These are phyloP conservation scores for Penicillium decumbens DNA, from an alignment of 2,329 filamentous ascomycete species.

Conservation along the genomic window DNA sequence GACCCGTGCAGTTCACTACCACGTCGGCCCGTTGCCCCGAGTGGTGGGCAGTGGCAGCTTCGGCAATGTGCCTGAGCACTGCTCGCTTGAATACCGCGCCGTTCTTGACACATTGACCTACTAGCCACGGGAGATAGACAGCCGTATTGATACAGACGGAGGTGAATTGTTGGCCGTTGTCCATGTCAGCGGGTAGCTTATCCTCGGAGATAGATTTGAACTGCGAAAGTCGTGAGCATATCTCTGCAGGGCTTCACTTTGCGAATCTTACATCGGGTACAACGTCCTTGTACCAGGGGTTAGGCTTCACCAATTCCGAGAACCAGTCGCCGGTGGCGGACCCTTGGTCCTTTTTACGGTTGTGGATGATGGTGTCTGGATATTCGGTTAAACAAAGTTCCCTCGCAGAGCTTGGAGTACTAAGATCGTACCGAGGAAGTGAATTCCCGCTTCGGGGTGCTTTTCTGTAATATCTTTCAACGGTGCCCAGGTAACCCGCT, in stretches of 20 bases:
- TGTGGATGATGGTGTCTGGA: slow-evolving; percentile 51
- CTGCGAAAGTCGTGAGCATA: slow-evolving; percentile 27
- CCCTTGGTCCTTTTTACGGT: slow-evolving; percentile 60
- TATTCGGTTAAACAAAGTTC: not conserved
- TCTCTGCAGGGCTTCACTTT: not conserved
- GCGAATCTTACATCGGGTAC: slow-evolving; percentile 59
- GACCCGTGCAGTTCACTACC: slow-evolving; percentile 79
- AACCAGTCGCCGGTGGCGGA: slow-evolving; percentile 56
- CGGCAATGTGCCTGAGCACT: slow-evolving; percentile 63
- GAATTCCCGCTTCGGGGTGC: slow-evolving; percentile 72
- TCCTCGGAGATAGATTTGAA: slow-evolving; percentile 57
- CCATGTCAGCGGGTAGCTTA: slow-evolving; percentile 60
- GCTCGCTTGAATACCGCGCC: slow-evolving; percentile 65
- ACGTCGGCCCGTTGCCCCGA: slow-evolving; percentile 57
- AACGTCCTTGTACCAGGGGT: slow-evolving; percentile 69
- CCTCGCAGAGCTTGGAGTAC: not conserved
- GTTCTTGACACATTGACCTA: slow-evolving; percentile 70
- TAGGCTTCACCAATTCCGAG: slow-evolving; percentile 60
- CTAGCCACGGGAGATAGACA: slow-evolving; percentile 80
- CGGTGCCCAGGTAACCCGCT: slow-evolving; percentile 61
- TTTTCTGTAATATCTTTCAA: slow-evolving; percentile 58
- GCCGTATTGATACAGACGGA: slow-evolving; percentile 89
- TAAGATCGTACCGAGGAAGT: slow-evolving; percentile 60
- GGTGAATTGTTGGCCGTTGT: slow-evolving; percentile 70
- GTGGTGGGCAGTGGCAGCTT: slow-evolving; percentile 61